Conservation (phyloP, 2,329 filamentous ascomycete genomes). For the Cryphonectria parasitica region DNA sequence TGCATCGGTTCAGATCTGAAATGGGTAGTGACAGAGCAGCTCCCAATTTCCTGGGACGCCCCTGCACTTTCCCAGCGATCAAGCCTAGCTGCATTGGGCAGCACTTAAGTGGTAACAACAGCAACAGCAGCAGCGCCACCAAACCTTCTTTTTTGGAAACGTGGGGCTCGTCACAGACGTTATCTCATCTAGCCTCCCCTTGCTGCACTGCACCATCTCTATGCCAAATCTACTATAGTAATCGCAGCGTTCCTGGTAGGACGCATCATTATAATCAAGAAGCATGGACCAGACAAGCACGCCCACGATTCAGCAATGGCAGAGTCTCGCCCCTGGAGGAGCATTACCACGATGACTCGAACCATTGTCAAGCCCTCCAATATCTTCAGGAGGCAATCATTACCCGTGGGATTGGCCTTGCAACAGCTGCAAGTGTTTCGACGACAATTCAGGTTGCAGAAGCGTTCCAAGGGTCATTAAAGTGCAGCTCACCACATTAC, state of each 20-base stretch:
- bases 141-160: neutral
- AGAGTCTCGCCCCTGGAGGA: neutral
- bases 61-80: neutral
- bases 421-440: neutral
- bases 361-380: neutral
- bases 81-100: neutral
- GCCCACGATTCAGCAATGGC: neutral
- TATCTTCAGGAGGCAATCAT: neutral
- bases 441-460: neutral
- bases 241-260: neutral
- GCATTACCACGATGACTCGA: neutral
- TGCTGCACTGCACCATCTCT: neutral
- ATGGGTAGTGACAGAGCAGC: slow-evolving; percentile 10
- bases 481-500: neutral
- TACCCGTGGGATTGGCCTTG: neutral
- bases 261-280: neutral
- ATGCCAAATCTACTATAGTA: neutral
- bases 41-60: slow-evolving; percentile 13
- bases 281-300: neutral
- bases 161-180: neutral
- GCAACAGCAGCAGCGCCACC: neutral
- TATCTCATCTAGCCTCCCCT: neutral
- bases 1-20: slow-evolving; percentile 5
- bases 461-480: neutral
- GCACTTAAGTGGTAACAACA: neutral